Evolutionary conservation across 2,329 filamentous ascomycete genomes (phyloP).

Genomic region (Cercospora sp.): DNA sequence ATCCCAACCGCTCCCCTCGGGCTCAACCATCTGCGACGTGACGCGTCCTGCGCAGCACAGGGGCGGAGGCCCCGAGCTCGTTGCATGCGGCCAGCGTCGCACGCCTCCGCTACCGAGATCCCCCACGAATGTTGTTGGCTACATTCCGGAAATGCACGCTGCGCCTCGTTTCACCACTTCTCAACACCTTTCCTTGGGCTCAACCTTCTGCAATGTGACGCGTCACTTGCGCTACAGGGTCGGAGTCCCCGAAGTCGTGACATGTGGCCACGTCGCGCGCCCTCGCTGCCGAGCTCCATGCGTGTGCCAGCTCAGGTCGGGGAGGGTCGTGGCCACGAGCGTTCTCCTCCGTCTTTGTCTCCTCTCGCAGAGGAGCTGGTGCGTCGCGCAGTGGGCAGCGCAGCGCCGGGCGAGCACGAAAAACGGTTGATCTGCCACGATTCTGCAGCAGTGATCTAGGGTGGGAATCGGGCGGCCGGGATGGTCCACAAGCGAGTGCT

Average conservation of each 20-base stretch:
- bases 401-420: not conserved
- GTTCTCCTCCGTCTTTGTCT: not conserved
- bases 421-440: not conserved
- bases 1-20: not conserved
- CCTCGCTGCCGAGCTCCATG: not conserved
- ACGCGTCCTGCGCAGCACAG: not conserved
- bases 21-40: not conserved
- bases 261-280: not conserved
- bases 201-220: too few relatives aligned
- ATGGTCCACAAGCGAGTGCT: not conserved
- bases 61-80: not conserved
- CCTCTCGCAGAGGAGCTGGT: not conserved
- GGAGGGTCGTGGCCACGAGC: not conserved
- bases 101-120: too few relatives aligned
- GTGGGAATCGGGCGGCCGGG: not conserved
- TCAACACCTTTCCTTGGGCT: too few relatives aligned
- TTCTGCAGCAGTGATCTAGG: not conserved
- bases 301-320: not conserved
- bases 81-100: not conserved
- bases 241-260: too few relatives aligned
- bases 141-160: too few relatives aligned
- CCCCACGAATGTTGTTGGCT: too few relatives aligned
- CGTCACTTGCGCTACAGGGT: too few relatives aligned
- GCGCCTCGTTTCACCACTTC: too few relatives aligned
- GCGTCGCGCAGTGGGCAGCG: not conserved